These are phyloP conservation scores for Pulveroboletus sp. DNA, from an alignment of 768 basidiomycete species.

Conservation along the genomic window DNA sequence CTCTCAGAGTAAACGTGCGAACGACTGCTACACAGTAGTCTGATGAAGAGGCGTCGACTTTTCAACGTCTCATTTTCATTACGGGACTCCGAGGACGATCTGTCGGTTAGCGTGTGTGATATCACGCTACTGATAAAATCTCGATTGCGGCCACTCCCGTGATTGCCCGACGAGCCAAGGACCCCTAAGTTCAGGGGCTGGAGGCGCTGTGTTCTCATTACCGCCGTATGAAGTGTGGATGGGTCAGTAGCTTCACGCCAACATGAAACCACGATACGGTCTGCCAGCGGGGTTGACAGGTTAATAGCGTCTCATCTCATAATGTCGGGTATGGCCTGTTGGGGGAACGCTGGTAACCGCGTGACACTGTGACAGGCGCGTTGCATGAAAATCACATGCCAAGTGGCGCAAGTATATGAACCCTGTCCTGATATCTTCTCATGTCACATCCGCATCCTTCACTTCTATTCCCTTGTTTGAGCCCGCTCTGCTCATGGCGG, in stretches of 20 bases:
- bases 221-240: too few species aligned
- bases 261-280: too few species aligned
- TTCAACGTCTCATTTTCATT: not conserved
- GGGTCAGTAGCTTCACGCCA: too few species aligned
- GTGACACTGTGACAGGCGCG: too few species aligned
- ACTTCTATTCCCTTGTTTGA: not conserved
- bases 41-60: too few species aligned
- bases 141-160: not conserved
- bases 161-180: conserved; percentile 1
- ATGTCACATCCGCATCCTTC: conserved; percentile 7
- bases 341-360: too few species aligned
- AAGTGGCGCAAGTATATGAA: conserved; percentile 22
- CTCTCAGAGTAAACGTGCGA: too few species aligned
- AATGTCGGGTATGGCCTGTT: not conserved
- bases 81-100: conserved; percentile 7
- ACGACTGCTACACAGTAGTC: too few species aligned
- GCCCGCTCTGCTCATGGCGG: conserved; percentile 31
- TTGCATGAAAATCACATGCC: conserved; percentile 25
- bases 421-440: conserved; percentile 14
- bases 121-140: not conserved
- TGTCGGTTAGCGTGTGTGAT: not conserved
- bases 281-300: too few species aligned
- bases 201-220: too few species aligned
- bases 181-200: conserved; percentile 7
- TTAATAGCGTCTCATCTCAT: not conserved